Evolutionary conservation across 345 rosid genomes (phyloP), one percentile per base, ranked within the genome.

Genomic region (Pugionium dolabratum): DNA sequence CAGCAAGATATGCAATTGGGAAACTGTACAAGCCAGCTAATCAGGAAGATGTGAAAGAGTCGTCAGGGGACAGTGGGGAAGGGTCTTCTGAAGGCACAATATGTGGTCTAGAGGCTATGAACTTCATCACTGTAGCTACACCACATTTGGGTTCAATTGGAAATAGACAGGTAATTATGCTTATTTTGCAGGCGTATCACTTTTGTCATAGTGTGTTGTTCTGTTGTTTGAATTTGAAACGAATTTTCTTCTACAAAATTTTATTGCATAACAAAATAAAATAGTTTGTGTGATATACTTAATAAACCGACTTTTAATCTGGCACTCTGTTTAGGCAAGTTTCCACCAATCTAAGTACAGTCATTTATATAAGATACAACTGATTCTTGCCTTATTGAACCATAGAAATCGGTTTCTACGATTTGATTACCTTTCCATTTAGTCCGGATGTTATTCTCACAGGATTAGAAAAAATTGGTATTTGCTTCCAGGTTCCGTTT

Each of bases 131-230:
- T 46, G 96, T 87, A 62, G 99, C 96, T 59, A 83, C 99, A 4
- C 99, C 97, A 44, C 99, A 95, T 81, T 95, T 91, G 76, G 99
- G 98, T 59, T 95, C 98, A 2, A 85, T 91, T 84, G 96, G 98
- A 41, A 89, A 95, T 69, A 91, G 77, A 66, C 96, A 95, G 96
- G 99, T 95, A 76, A 48, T 32, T 40, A 0, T 64, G 6, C 3
- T 35, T 42, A 55, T 0, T 47, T 2, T 26, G 1, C 43, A 5
- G 33, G 25, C 30, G 0, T 31, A 11, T 11, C 30, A 4, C 39
- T 7, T 45, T 66, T 66, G 0, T 36, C 39, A 1, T 36, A 39
- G 39, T 27, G 45, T 44, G 6, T 35, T 72, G 49, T 28, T 58
- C 51, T 45, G 10, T n/a, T 66, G 6, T 54, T 65, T 18, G 41